Evolutionary conservation across 2,329 filamentous ascomycete genomes (phyloP), one percentile per base, ranked within the genome.

Genomic region (Tolypocladium ophioglossoides): DNA sequence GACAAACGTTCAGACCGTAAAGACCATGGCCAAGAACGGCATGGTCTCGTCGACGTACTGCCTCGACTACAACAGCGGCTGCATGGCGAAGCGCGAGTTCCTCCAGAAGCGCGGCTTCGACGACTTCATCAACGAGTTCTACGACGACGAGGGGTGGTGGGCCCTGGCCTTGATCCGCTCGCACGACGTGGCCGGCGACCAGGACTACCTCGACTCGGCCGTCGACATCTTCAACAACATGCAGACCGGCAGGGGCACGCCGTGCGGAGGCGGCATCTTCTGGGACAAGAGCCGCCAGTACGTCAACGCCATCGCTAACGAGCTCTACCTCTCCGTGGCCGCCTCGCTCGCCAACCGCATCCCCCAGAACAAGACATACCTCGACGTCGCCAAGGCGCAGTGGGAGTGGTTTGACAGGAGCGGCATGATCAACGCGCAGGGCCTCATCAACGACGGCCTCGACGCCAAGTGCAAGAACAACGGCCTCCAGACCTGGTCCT

Each of bases 111-210:
- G 64, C 47, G 68, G 68, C 22, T 69, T 65, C 52, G 58, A 61
- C 44, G 64, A 72, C 53, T 81, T 79, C 61, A 64, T 76, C 54
- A 79, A 81, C 56, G 72, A 75, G 8, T 82, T 68, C 55, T 82
- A 80, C 58, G 82, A 85, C 57, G 82, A 84, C 60, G 77, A 80
- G 62, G 75, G 78, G n/a, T 84, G 82, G 82, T 85, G 82, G 82
- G 80, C 76, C 11, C 71, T 84, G 55, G 81, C 72, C 20, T 76
- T 80, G 72, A 77, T 84, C 52, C 74, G 77, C 27, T 70, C 78
- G 5, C 82, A 74, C 61, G 82, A 85, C 61, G 68, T 80, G 18
- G 80, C 80, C 0, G 67, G 70, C 3, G 69, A 83, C 47, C 38
- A 58, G 2, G 70, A 72, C n/a, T 85, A 81, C 58, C 75, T 85